Evolutionary conservation across 108 stramenopile species (phyloP).

Genomic region (Skeletonema marinoi): DNA sequence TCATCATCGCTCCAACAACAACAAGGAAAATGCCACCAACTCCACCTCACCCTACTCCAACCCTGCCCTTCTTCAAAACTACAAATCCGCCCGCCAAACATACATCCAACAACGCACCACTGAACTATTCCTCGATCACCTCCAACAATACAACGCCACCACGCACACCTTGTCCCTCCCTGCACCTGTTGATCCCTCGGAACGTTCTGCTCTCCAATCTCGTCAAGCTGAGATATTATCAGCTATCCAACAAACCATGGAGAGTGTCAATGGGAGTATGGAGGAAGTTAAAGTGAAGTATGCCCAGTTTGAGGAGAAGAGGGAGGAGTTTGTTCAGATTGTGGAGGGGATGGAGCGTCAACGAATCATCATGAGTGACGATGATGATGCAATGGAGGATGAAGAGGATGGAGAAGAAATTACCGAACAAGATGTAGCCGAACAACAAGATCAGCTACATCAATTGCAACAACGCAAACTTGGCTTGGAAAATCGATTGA

Average conservation of each 20-base stretch:
- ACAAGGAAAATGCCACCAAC: slow-evolving; percentile 10
- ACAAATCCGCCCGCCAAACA: slow-evolving; percentile 47
- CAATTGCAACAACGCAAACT: slow-evolving; percentile 10
- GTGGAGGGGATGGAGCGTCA: slow-evolving; percentile 28
- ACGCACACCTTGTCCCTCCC: slow-evolving; percentile 27
- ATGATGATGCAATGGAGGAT: neutral
- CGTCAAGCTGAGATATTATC: slow-evolving; percentile 15
- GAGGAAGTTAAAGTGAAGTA: slow-evolving; percentile 16
- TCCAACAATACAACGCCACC: slow-evolving; percentile 18
- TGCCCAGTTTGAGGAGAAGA: slow-evolving; percentile 18
- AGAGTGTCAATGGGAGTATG: neutral
- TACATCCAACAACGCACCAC: slow-evolving; percentile 50
- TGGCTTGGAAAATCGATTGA: slow-evolving; percentile 26
- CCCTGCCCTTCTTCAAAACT: slow-evolving; percentile 32
- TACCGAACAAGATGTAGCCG: slow-evolving; percentile 35
- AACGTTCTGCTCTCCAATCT: slow-evolving; percentile 8
- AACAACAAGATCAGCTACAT: slow-evolving; percentile 46
- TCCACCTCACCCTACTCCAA: neutral
- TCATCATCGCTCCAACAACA: neutral
- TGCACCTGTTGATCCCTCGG: neutral
- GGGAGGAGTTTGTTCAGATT: slow-evolving; percentile 39
- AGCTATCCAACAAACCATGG: slow-evolving; percentile 10
- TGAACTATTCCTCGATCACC: slow-evolving; percentile 38
- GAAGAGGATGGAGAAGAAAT: slow-evolving; percentile 33
- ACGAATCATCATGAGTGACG: slow-evolving; percentile 17